Percentiles rank a stretch among this genome's conserved stretches.
These are phyloP conservation scores for Ustilago sp. DNA, from an alignment of 1,284 basidiomycete species.

Conservation along the genomic window DNA sequence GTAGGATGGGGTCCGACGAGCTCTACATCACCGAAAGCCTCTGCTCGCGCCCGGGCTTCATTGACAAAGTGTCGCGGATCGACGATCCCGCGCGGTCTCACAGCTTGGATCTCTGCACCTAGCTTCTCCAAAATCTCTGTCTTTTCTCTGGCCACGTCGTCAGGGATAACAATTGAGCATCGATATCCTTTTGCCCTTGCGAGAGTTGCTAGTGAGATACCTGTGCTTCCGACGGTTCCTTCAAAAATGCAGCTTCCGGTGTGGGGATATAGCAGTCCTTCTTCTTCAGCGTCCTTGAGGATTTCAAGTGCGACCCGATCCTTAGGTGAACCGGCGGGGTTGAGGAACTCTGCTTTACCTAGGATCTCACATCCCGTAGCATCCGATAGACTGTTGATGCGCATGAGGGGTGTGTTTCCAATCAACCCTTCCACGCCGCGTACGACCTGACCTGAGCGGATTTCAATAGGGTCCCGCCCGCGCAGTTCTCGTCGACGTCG, in stretches of 20 bases:
- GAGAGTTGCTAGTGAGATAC: constrained; percentile 90
- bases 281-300: constrained; percentile 84
- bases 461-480: constrained; percentile 41
- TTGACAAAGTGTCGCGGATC: constrained; percentile 69
- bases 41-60: constrained; percentile 60
- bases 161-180: constrained; percentile 69
- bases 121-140: constrained; percentile 83
- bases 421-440: constrained; percentile 60
- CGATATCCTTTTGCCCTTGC: constrained; percentile 77
- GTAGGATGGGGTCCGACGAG: constrained; percentile 53
- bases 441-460: constrained; percentile 56
- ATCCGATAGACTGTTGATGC: constrained; percentile 90
- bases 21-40: constrained; percentile 57
- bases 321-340: constrained; percentile 97
- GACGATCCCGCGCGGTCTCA: constrained; percentile 66
- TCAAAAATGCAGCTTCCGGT: constrained; percentile 96
- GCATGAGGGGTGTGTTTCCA: constrained; percentile 89
- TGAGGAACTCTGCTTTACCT: constrained; percentile 96
- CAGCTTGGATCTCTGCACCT: constrained; percentile 85
- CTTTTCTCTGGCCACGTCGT: constrained; percentile 84
- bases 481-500: constrained; percentile 33
- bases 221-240: constrained; percentile 96
- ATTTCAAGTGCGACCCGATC: constrained; percentile 91
- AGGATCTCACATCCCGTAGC: constrained; percentile 92
- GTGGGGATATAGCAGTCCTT: constrained; percentile 84